A percentile compares a stretch with the other conserved stretches of the same genome.
Conservation (phyloP, 306 rosid genomes). For the Sicyos edulis region DNA sequence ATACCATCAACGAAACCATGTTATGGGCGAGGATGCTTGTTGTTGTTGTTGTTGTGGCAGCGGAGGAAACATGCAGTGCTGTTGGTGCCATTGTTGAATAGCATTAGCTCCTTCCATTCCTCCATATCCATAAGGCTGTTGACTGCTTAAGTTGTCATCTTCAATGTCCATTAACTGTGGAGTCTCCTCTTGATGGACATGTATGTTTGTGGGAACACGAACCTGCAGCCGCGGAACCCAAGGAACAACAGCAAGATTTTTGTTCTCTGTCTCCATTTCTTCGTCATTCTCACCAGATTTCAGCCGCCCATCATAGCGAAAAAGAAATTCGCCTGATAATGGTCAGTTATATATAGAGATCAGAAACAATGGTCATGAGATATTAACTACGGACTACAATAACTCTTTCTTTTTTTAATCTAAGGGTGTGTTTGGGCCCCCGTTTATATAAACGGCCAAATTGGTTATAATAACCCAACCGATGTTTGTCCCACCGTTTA, state of each 20-base stretch:
- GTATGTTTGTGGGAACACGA: not conserved
- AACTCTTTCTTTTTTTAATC: too few relatives aligned
- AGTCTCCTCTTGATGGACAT: slow-evolving; percentile 12
- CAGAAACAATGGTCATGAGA: slow-evolving; percentile 5
- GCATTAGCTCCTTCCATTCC: slow-evolving; percentile 25
- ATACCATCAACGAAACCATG: slow-evolving; percentile 53
- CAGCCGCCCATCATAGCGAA: slow-evolving; percentile 10
- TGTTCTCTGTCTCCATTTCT: not conserved
- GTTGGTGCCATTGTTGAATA: slow-evolving; percentile 52
- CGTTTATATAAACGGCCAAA: too few relatives aligned
- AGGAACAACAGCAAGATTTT: slow-evolving; percentile 55
- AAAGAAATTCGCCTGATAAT: slow-evolving; percentile 36
- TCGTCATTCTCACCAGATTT: slow-evolving; percentile 20
- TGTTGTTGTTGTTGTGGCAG: slow-evolving; percentile 47
- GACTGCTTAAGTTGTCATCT: slow-evolving; percentile 9
- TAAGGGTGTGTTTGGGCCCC: too few relatives aligned
- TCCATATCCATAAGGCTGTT: slow-evolving; percentile 17
- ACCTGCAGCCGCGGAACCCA: slow-evolving; percentile 40
- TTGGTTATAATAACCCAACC: too few relatives aligned
- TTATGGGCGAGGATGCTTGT: slow-evolving; percentile 53
- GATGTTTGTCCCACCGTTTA: too few relatives aligned
- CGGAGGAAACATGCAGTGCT: slow-evolving; percentile 70
- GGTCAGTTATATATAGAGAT: not conserved
- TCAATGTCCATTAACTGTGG: slow-evolving; percentile 50
- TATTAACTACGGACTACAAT: not conserved